Evolutionary conservation across 75 land plant genomes (phyloP).

Genomic region (Cupressus sempervirens): DNA sequence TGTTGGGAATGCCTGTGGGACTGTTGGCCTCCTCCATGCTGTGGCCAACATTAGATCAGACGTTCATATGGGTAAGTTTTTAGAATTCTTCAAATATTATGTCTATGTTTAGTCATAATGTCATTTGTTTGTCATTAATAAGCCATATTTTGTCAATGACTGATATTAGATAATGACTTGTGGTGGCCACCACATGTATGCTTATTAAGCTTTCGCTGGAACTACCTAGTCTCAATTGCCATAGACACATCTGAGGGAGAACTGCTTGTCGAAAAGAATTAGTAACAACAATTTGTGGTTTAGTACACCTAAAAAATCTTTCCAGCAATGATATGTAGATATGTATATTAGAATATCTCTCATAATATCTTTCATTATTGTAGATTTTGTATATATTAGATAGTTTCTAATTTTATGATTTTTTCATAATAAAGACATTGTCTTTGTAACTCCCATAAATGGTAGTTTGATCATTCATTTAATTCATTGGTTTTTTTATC

Average conservation of each 20-base stretch:
- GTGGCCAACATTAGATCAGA: constrained; percentile 76
- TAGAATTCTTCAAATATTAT: not conserved
- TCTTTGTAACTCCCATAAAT: too few species aligned
- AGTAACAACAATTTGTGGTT: too few species aligned
- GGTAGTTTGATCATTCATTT: too few species aligned
- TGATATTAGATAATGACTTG: not conserved
- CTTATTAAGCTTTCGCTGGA: not conserved
- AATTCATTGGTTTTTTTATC: too few species aligned
- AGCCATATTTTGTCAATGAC: not conserved
- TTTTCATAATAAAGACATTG: too few species aligned
- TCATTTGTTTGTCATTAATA: not conserved
- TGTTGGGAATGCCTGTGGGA: constrained; percentile 99
- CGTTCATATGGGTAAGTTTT: constrained; percentile 62
- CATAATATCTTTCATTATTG: too few species aligned
- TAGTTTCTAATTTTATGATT: too few species aligned
- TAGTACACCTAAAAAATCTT: too few species aligned
- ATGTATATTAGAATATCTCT: too few species aligned
- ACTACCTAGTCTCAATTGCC: not conserved
- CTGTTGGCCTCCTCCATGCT: constrained; percentile 95
- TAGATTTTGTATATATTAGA: too few species aligned
- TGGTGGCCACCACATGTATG: not conserved
- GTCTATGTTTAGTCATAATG: not conserved
- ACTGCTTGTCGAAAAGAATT: too few species aligned
- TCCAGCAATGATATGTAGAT: too few species aligned
- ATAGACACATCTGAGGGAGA: not conserved